Base-by-base conservation (phyloP, 2,329 filamentous ascomycete genomes). In the Pezicula neosporulosa region DNA sequence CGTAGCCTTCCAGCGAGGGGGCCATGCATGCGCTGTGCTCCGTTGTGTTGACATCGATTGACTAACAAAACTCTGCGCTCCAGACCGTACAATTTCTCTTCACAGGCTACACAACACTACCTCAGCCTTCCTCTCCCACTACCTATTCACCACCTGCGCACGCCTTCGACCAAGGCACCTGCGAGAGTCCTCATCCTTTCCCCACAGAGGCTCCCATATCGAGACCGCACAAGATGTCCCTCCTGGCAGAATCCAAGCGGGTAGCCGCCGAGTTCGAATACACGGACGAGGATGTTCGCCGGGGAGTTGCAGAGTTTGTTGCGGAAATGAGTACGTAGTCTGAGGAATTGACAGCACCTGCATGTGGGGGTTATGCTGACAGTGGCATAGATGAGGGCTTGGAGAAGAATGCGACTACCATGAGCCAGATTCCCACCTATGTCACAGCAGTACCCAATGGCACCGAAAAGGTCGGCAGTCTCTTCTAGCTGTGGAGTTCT, bases 371-470 rank as follows among this genome's bases (percentile, higher is more conserved):
- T 33, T 16, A 6, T 19, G 30, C 47, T 49, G 44, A 41, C 47
- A 38, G 39, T 16, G 12, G 15, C 28, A 27, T 61, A 92, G 89
- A 87, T 58, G 89, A 96, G 76, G 94, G 94, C 27, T 75, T 97
- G 59, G 74, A 82, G 54, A 84, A 86, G 63, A 84, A 92, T 62
- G 86, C 86, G 56, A 86, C 89, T 30, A 91, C 87, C 61, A 73
- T 99, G 75, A 93, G 89, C 73, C 94, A 97, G 75, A 97, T 99
- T 65, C 94, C 94, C 7, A 96, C 92, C 39, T 99, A 96, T 71
- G 93, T 99, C 60, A 97, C 94, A 1, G 87, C 84, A 35, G 92
- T 97, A 27, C 94, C 94, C 66, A 94, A 97, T 80, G 94, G 94
- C 63, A 97, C 92, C 3, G 94, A 99, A 74, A 96, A 97, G 86